Base-by-base conservation (phyloP, 2,329 filamentous ascomycete species). In the Myriangium duriaei region DNA sequence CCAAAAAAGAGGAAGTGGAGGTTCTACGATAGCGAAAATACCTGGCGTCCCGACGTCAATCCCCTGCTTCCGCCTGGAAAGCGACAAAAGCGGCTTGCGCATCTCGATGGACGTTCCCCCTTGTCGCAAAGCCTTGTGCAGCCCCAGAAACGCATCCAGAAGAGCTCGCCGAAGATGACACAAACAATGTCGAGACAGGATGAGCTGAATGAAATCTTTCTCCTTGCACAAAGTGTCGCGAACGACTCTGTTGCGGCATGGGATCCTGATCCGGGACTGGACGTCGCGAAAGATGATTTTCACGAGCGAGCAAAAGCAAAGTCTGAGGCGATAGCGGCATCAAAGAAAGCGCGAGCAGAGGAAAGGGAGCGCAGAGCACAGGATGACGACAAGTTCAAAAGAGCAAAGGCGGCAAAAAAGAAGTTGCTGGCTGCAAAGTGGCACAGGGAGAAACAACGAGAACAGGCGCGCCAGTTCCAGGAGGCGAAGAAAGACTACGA, bases 351-450 rank as follows among this genome's bases (percentile, higher is more conserved):
- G 21, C n/a, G 7, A 26, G 21, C n/a, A 18, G 17, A 15, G 17
- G 32, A 18, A 18, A 9, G 15, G 11, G 9, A 11, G 17, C 11
- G 12, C 9, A 17, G 16, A 34, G 32, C 32, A 12, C 11, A 14
- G 10, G 36, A 39, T 15, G 29, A 39, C 17, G 12, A 19, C 17
- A 39, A 19, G n/a, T 12, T 32, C 11, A 21, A 30, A 16, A 16
- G 28, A 17, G 2, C 18, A 16, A 39, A 33, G 30, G 36, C 36
- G 9, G 14, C 15, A 30, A 39, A 39, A 30, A 39, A 39, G 30
- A 32, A 31, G 30, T 21, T 17, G 19, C 15, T 39, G 13, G 36
- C 18, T 5, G 29, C 16, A 24, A 9, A 28, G 24, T 30, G 34
- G 19, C 19, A 17, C n/a, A 29, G 11, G 34, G 28, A 36, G 36